Conservation (phyloP, 345 rosid species). For the Carallia brachiata region DNA sequence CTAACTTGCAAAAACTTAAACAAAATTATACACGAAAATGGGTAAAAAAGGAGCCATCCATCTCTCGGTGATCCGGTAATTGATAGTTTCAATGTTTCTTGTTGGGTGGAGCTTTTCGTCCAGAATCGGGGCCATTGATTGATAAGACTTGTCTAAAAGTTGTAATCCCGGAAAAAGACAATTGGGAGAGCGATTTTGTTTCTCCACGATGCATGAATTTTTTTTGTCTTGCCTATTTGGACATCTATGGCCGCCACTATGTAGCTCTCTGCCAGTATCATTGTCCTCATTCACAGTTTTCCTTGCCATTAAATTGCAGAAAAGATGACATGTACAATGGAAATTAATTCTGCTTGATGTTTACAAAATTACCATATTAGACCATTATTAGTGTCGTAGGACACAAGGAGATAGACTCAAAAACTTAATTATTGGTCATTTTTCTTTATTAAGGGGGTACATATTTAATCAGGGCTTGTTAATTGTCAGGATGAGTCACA, state of each 20-base stretch:
- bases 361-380: no score
- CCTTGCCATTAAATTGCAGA: no score
- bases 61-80: background rate
- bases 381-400: background rate
- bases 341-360: background rate
- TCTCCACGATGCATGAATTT: background rate
- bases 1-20: no score
- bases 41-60: background rate
- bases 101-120: background rate
- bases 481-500: no score
- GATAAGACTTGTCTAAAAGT: conserved; percentile 12
- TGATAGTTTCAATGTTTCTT: background rate
- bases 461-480: no score
- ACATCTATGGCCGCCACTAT: no score
- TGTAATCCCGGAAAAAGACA: conserved; percentile 4
- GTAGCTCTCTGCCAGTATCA: no score
- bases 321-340: no score
- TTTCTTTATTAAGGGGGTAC: no score
- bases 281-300: no score
- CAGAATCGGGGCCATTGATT: conserved; percentile 7
- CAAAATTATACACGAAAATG: no score
- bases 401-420: background rate
- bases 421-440: no score
- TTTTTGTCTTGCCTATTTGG: background rate
- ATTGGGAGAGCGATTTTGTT: background rate